Evolutionary conservation across 805 yeast genomes (phyloP).

Genomic region (Pichia sporocuriosa): DNA sequence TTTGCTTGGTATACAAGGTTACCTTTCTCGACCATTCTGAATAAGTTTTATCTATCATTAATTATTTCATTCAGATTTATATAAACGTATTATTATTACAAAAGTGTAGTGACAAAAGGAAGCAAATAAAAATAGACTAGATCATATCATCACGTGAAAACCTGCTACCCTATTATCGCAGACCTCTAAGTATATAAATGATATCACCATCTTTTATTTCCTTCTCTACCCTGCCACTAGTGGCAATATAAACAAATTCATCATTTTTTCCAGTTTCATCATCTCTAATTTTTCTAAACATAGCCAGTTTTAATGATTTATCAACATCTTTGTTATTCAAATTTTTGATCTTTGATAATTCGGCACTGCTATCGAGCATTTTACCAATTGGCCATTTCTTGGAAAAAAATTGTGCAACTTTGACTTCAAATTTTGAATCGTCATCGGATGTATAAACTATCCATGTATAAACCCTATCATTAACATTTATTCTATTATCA

Average conservation of each 20-base stretch:
- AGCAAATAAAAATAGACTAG: too few relatives aligned
- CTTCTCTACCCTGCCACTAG: conserved; percentile 34
- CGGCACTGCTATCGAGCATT: conserved; percentile 47
- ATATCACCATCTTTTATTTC: conserved; percentile 44
- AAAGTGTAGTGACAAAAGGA: too few relatives aligned
- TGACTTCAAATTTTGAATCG: conserved; percentile 3
- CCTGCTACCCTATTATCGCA: neutral
- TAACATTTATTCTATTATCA: conserved; percentile 35
- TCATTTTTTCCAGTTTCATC: conserved; percentile 18
- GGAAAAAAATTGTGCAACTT: conserved; percentile 37
- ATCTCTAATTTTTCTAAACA: conserved; percentile 34
- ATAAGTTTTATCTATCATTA: too few relatives aligned
- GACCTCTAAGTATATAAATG: conserved; percentile 48
- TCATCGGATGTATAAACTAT: conserved; percentile 35
- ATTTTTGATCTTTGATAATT: conserved; percentile 40
- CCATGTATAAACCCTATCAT: conserved; percentile 47
- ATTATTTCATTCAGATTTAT: too few relatives aligned
- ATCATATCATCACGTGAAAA: too few relatives aligned
- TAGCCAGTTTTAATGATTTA: conserved; percentile 35
- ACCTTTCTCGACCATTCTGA: too few relatives aligned
- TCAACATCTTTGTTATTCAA: conserved; percentile 41
- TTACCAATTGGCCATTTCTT: conserved; percentile 56
- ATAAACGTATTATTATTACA: too few relatives aligned
- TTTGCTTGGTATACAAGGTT: too few relatives aligned
- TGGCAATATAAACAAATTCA: conserved; percentile 27